Percentiles rank a stretch among this genome's conserved stretches.
Conservation (phyloP, 352 stramenopile species). For the Phytophthora agathidicida region DNA sequence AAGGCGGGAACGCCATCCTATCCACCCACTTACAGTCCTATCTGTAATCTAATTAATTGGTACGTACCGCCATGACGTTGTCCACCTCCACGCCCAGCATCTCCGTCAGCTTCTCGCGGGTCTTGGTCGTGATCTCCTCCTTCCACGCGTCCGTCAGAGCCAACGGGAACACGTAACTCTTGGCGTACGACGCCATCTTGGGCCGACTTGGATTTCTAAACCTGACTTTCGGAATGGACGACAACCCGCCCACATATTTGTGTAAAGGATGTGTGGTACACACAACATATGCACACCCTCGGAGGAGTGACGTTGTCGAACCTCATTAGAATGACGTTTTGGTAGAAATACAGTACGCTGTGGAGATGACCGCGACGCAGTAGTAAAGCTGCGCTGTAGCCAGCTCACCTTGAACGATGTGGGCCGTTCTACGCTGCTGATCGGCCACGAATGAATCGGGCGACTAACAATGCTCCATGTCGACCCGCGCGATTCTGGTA, state of each 20-base stretch:
- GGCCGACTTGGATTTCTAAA: too few relatives aligned
- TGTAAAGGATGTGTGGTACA: too few relatives aligned
- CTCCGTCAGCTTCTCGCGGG: constrained; percentile 66
- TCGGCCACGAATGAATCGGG: constrained; percentile 11
- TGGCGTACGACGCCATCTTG: constrained; percentile 28
- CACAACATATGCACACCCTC: too few relatives aligned
- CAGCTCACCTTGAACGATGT: constrained; percentile 7
- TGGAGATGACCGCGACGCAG: too few relatives aligned
- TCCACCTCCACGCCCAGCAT: constrained; percentile 86
- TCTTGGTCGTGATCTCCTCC: constrained; percentile 54
- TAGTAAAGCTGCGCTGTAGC: too few relatives aligned
- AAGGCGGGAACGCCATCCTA: constrained; percentile 31
- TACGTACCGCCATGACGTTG: constrained; percentile 85
- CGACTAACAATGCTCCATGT: constrained; percentile 9
- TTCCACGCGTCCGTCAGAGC: constrained; percentile 64
- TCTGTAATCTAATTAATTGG: not conserved
- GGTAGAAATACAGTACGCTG: too few relatives aligned
- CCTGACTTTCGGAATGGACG: too few relatives aligned
- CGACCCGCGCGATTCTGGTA: constrained; percentile 16
- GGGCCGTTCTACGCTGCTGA: constrained; percentile 17
- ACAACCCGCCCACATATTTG: too few relatives aligned
- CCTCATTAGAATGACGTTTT: too few relatives aligned
- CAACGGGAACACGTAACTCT: constrained; percentile 68
- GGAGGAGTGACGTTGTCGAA: too few relatives aligned
- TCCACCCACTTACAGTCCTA: too few relatives aligned